These are phyloP conservation scores for Vanderwaltozyma tropicalis DNA, from an alignment of 805 yeast species.

Conservation along the genomic window DNA sequence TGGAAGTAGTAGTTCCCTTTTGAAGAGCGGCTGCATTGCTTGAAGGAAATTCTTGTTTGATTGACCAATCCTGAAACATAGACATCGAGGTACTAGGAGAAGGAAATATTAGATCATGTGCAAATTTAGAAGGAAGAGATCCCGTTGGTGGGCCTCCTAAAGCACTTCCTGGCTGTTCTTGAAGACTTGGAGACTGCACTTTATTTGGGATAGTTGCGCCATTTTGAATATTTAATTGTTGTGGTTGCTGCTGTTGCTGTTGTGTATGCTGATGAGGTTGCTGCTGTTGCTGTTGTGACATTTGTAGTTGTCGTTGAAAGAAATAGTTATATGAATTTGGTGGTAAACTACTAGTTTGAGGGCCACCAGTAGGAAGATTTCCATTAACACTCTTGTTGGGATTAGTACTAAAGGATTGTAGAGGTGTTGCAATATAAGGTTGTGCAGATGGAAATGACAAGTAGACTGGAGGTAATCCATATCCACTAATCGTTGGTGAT, in stretches of 20 bases:
- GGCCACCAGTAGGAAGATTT: neutral
- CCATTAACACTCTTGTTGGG: constrained; percentile 15
- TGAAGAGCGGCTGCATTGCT: neutral
- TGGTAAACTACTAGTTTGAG: constrained; percentile 9
- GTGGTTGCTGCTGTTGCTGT: constrained; percentile 10
- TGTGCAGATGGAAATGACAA: constrained; percentile 23
- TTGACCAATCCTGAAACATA: constrained; percentile 28
- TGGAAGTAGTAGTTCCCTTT: neutral
- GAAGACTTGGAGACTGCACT: neutral
- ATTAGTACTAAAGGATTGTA: constrained; percentile 13
- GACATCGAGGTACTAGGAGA: constrained; percentile 24
- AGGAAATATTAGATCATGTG: constrained; percentile 26
- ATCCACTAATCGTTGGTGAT: constrained; percentile 3
- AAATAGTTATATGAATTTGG: constrained; percentile 4
- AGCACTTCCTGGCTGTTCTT: constrained; percentile 1
- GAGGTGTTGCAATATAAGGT: constrained; percentile 28
- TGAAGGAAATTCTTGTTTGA: constrained; percentile 3
- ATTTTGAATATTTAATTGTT: neutral
- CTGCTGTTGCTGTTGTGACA: constrained; percentile 12
- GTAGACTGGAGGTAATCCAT: constrained; percentile 22
- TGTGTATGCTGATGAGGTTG: constrained; percentile 17
- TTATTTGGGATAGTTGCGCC: neutral
- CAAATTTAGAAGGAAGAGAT: constrained; percentile 25
- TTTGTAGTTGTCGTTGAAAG: constrained; percentile 15
- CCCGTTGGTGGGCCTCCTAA: constrained; percentile 19